Conservation (phyloP, 1,284 basidiomycete species). For the Trametes pubescens region DNA sequence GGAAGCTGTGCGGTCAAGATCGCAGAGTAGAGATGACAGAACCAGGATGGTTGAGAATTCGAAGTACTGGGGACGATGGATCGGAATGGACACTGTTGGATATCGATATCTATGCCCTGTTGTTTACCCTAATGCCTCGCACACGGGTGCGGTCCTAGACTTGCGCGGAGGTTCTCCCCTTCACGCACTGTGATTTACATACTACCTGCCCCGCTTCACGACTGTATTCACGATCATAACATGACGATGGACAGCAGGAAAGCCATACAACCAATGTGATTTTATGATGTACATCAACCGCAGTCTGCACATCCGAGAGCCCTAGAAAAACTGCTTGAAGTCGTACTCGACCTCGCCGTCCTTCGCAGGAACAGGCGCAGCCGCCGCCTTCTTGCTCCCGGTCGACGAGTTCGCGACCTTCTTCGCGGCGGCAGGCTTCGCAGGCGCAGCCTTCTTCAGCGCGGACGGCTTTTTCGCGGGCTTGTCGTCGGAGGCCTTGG, state of each 20-base stretch:
- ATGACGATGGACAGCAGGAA: conserved; percentile 9
- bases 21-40: conserved; percentile 24
- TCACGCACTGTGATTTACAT: not conserved
- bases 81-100: conserved; percentile 12
- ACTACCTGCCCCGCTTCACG: not conserved
- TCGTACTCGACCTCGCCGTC: conserved; percentile 56
- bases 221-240: not conserved
- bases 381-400: conserved; percentile 33
- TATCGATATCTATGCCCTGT: conserved; percentile 9
- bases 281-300: conserved; percentile 13
- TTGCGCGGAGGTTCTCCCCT: not conserved
- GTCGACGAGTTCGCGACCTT: conserved; percentile 39
- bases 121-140: conserved; percentile 13
- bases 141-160: not conserved
- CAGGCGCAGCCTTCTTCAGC: conserved; percentile 13
- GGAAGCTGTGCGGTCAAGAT: conserved; percentile 47
- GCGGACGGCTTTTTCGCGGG: conserved; percentile 26
- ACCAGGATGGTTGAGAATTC: not conserved
- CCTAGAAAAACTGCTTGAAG: conserved; percentile 62
- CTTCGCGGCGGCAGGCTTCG: conserved; percentile 31
- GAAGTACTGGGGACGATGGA: conserved; percentile 7
- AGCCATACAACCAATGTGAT: conserved; percentile 6
- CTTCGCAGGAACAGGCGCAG: conserved; percentile 28
- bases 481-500: conserved; percentile 25
- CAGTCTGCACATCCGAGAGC: not conserved